Evolutionary conservation across 768 basidiomycete species (phyloP).

Genomic region (Steccherinum ochraceum): DNA sequence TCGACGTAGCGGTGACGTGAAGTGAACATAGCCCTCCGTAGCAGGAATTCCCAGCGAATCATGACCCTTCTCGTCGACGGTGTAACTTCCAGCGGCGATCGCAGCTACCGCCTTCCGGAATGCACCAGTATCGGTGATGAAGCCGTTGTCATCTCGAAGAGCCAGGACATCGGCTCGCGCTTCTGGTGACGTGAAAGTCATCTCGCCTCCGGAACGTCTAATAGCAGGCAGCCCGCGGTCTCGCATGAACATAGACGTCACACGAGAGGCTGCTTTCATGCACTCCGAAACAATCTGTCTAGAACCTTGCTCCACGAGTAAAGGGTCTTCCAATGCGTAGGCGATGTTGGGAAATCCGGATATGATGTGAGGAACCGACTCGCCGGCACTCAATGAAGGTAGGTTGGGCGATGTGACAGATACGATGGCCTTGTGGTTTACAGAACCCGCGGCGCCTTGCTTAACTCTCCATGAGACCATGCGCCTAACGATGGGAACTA

Average conservation of each 20-base stretch:
- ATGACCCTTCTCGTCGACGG: constrained; percentile 55
- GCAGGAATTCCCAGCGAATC: constrained; percentile 61
- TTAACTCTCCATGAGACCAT: constrained; percentile 11
- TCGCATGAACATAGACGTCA: constrained; percentile 64
- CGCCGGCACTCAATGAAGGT: constrained; percentile 4
- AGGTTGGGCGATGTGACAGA: constrained; percentile 20
- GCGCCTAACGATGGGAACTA: constrained; percentile 20
- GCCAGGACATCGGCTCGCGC: constrained; percentile 40
- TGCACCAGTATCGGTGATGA: constrained; percentile 31
- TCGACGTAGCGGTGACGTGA: constrained; percentile 84
- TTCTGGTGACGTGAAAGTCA: constrained; percentile 25
- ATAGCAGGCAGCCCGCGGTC: constrained; percentile 57
- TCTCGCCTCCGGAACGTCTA: constrained; percentile 40
- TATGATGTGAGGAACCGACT: constrained; percentile 1
- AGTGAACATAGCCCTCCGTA: constrained; percentile 75
- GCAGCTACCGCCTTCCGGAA: constrained; percentile 28
- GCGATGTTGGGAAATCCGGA: constrained; percentile 46
- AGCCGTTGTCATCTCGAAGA: constrained; percentile 39
- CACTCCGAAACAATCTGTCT: constrained; percentile 64
- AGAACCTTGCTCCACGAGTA: constrained; percentile 32
- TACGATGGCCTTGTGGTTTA: constrained; percentile 23
- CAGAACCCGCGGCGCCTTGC: constrained; percentile 18
- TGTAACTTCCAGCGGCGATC: constrained; percentile 35
- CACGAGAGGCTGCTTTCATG: constrained; percentile 76
- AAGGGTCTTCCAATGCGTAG: constrained; percentile 35